Conservation (phyloP, 2,329 filamentous ascomycete genomes). For the Diplocarpon rosae region DNA sequence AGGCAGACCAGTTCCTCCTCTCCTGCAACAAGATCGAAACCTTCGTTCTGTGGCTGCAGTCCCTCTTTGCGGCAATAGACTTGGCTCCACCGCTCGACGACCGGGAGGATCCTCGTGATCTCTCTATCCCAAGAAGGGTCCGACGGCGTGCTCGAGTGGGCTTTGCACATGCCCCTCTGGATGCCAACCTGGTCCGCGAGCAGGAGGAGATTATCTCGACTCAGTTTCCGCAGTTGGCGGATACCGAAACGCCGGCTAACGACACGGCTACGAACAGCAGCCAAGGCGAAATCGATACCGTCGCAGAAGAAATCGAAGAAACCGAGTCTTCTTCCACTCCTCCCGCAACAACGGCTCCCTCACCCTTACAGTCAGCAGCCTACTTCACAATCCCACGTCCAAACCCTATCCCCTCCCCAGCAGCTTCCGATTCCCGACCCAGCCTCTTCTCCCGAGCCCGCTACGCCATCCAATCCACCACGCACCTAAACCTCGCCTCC, state of each 20-base stretch:
- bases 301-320: conserved; percentile 8
- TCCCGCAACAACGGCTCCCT: not conserved
- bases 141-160: conserved; percentile 15
- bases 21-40: conserved; percentile 53
- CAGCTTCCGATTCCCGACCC: conserved; percentile 1
- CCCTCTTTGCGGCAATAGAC: conserved; percentile 61
- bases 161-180: conserved; percentile 8
- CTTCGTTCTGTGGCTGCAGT: conserved; percentile 59
- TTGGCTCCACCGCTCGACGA: conserved; percentile 62
- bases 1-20: conserved; percentile 64
- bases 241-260: not conserved
- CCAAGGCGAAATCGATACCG: not conserved
- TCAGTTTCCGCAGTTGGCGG: conserved; percentile 16
- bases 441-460: conserved; percentile 6
- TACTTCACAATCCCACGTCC: not conserved
- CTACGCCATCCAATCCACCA: conserved; percentile 3
- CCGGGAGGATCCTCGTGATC: conserved; percentile 50
- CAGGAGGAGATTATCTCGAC: conserved; percentile 18
- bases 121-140: conserved; percentile 41
- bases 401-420: not conserved
- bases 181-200: conserved; percentile 13
- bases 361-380: not conserved
- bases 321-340: conserved; percentile 1
- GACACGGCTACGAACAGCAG: not conserved
- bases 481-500: conserved; percentile 1